Evolutionary conservation across 176 grass and related monocot species (phyloP), one percentile per base, ranked within the genome.

Genomic region (Triticum turgidum): DNA sequence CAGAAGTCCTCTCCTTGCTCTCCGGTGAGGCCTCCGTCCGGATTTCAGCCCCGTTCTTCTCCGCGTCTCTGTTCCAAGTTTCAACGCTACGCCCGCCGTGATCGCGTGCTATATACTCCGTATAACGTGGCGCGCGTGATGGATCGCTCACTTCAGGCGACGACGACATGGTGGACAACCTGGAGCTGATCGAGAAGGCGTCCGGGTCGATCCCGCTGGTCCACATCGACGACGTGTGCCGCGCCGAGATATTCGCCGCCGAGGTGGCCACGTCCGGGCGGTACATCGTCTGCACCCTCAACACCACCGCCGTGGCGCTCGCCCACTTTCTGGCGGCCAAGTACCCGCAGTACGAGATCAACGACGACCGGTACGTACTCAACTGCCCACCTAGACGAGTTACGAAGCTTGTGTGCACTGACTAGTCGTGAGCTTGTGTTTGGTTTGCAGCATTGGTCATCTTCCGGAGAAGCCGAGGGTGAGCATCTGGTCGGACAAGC

Each of bases 181-280:
- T 96, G 11, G 78, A 39, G 65, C 42, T 37, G 10, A 86, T 93
- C 58, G 85, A 97, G 79, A 64, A 15, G 51, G 10, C 89, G 11
- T 85, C 89, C 0, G 94, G 94, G 0, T 86, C 69, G 0, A 61
- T 93, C 38, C 83, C 85, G 13, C 5, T 97, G 20, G 54, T 37
- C 0, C 94, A 97, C 73, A 52, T 97, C 18, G 87, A 92, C 7
- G 94, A 97, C 51, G 32, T 97, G 30, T 88, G 87, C 87, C 76
- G 89, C 69, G 94, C 91, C 18, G 76, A 89, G 73, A 71, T 97
- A 11, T 96, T 96, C 69, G 79, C 93, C 8, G 89, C 91, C 9
- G 94, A 96, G 33, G 85, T 69, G 9, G 39, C 58, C 3, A 76
- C 87, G 5, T 73, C 59, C 2, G 91, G 83, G 21, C 80, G 94